Base-by-base conservation (phyloP, 23 red algal genomes). In the Gracilaria gracilis region DNA sequence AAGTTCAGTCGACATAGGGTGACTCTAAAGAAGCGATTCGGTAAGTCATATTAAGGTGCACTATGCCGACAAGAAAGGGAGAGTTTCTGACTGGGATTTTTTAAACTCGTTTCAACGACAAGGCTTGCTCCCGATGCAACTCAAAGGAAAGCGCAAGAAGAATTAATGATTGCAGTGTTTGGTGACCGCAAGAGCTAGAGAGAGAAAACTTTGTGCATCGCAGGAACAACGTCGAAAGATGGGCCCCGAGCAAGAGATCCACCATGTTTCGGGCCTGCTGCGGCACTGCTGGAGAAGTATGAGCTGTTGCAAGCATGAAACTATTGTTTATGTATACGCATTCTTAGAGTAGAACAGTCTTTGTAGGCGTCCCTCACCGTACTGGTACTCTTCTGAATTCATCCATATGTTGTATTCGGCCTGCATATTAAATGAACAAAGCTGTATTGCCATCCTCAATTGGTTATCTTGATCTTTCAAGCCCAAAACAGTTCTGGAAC, bases 21-120 rank as follows among this genome's bases (percentile, higher is more conserved):
- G n/a, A 83, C 73, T 17, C 20, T 92, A 25, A 98, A 98, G 70
- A 95, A 98, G 65, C 86, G 96, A 31, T 92, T 92, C 61, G 96
- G 96, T 90, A 89, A 44, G 95, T 93, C 28, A 3, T 0, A 24
- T 38, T 5, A 19, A 7, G 9, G 16, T 37, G 6, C 0, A 37
- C 9, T n/a, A 32, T 28, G 16, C 37, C 2, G 32, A 38, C 64
- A 32, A 37, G 0, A 19, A 9, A 25, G 24, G 59, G 19, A 62
- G 0, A 62, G 2, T 9, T 62, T 62, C 59, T 62, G 59, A 62
- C 59, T 29, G 5, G 11, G 11, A 46, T 62, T 8, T 9, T 1
- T 31, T 11, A 29, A n/a, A 62, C 7, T 31, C 27, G 24, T 29
- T 62, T 31, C 2, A 36, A 69, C 31, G 5, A 14, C 5, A 24